Conservation (phyloP, 2,329 filamentous ascomycete genomes). For the Calonectria pseudoreteaudii region DNA sequence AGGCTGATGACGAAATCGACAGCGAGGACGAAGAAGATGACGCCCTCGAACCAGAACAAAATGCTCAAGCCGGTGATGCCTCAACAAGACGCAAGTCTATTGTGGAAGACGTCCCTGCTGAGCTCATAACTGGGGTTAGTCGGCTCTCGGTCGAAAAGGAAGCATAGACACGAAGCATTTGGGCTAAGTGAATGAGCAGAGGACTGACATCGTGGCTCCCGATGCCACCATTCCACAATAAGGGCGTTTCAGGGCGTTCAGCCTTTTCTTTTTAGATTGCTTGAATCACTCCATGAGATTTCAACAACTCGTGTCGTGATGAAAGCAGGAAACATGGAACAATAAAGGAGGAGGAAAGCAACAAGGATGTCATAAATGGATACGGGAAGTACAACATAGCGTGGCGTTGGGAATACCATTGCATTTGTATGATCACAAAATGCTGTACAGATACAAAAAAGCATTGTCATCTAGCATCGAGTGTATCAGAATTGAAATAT, state of each 20-base stretch:
- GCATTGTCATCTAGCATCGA: slow-evolving; percentile 26
- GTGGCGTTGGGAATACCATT: slow-evolving; percentile 47
- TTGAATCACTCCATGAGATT: slow-evolving; percentile 43
- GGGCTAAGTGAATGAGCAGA: slow-evolving; percentile 45
- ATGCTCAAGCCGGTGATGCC: slow-evolving; percentile 28
- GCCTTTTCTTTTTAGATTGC: neutral
- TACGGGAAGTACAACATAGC: slow-evolving; percentile 45
- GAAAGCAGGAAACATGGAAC: neutral
- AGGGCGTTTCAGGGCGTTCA: slow-evolving; percentile 29
- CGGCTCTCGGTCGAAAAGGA: slow-evolving; percentile 61
- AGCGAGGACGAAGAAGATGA: slow-evolving; percentile 38
- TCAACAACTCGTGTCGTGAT: slow-evolving; percentile 29
- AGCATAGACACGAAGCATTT: slow-evolving; percentile 35
- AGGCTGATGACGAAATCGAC: slow-evolving; percentile 43
- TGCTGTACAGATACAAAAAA: slow-evolving; percentile 35
- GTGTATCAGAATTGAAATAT: slow-evolving; percentile 1
- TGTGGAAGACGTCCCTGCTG: slow-evolving; percentile 63
- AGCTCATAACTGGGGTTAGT: slow-evolving; percentile 70
- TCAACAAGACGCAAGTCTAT: slow-evolving; percentile 37
- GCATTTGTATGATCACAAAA: slow-evolving; percentile 35
- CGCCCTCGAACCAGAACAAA: slow-evolving; percentile 30
- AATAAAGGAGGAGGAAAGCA: neutral
- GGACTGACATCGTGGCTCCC: slow-evolving; percentile 28
- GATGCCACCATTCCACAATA: slow-evolving; percentile 22
- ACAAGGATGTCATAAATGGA: slow-evolving; percentile 23